Base-by-base conservation (phyloP, 108 stramenopile species). In the Cyclostephanos invisitatus region DNA sequence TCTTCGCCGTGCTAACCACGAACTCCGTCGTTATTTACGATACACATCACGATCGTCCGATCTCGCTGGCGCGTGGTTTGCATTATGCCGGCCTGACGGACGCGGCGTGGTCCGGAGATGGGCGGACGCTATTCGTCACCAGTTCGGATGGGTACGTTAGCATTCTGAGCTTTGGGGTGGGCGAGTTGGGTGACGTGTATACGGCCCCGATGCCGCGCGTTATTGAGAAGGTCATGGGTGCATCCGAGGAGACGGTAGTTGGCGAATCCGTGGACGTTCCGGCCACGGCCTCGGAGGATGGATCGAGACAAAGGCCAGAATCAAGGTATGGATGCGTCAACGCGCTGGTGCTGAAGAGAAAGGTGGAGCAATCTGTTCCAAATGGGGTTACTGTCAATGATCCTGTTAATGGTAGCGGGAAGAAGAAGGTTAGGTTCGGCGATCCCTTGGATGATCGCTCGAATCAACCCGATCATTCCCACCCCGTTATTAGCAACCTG, bases 51-150 rank as follows among this genome's bases (percentile, higher is more conserved):
- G 40, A 77, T 37, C 58, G 66, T 12, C 95, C 95, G 20, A 83
- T 96, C 18, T 70, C 88, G 28, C 60, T 90, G 24, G 83, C 82
- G 17, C 60, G 74, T 37, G 90, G 90, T n/a, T 74, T 94, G 44
- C 95, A 96, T 72, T 94, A 96, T 82, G 84, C 95, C 11, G 83
- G 87, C 7, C 80, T 96, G 62, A 93, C 91, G 40, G 93, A 94
- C 83, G 89, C 84, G 22, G 70, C 81, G 57, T 96, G 95, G 95
- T 87, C 93, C 10, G 17, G 77, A 2, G 93, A 96, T 80, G 95
- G 91, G 35, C 78, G 58, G 55, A 73, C 76, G 27, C 74, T 96
- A 64, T 72, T 96, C 67, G 89, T 96, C 9, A 87, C 78, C 25
- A 92, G 91, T 64, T 72, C 86, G 10, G 95, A 96, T 84, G 95